These are phyloP conservation scores for Scheffersomyces titani DNA, from an alignment of 1,139 yeast genomes.

Conservation along the genomic window DNA sequence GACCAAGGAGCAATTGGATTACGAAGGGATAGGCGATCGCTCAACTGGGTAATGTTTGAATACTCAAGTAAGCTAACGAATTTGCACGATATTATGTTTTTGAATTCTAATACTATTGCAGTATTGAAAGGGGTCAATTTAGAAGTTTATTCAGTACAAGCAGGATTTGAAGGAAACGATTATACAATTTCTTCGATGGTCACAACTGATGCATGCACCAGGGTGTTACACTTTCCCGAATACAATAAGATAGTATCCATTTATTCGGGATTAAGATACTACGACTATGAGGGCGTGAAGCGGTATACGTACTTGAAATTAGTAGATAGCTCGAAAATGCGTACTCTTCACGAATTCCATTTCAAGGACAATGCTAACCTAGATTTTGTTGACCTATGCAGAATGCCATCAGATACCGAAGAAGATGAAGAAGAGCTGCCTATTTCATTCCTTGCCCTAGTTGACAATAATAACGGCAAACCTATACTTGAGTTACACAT, in stretches of 20 bases:
- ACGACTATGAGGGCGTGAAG: constrained; percentile 15
- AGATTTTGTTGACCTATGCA: constrained; percentile 23
- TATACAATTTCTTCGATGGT: constrained; percentile 15
- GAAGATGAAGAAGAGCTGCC: constrained; percentile 1
- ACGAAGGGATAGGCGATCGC: constrained; percentile 1
- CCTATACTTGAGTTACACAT: constrained; percentile 4
- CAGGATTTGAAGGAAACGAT: constrained; percentile 2
- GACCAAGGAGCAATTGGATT: constrained; percentile 8
- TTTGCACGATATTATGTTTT: constrained; percentile 11
- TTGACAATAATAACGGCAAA: neutral
- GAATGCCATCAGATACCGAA: constrained; percentile 3
- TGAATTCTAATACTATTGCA: constrained; percentile 6
- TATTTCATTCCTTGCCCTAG: constrained; percentile 5
- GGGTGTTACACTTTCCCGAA: constrained; percentile 14
- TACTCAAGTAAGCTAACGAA: constrained; percentile 3
- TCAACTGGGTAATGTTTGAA: constrained; percentile 7
- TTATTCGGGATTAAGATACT: constrained; percentile 16
- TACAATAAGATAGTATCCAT: constrained; percentile 16
- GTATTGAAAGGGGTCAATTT: constrained; percentile 8
- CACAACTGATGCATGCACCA: constrained; percentile 3
- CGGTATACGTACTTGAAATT: constrained; percentile 19
- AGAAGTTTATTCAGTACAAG: constrained; percentile 8
- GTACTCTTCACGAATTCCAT: constrained; percentile 8
- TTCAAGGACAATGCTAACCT: constrained; percentile 2
- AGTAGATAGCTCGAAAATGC: constrained; percentile 15